Base-by-base conservation (phyloP, 768 basidiomycete genomes). In the Calocera cornea region DNA sequence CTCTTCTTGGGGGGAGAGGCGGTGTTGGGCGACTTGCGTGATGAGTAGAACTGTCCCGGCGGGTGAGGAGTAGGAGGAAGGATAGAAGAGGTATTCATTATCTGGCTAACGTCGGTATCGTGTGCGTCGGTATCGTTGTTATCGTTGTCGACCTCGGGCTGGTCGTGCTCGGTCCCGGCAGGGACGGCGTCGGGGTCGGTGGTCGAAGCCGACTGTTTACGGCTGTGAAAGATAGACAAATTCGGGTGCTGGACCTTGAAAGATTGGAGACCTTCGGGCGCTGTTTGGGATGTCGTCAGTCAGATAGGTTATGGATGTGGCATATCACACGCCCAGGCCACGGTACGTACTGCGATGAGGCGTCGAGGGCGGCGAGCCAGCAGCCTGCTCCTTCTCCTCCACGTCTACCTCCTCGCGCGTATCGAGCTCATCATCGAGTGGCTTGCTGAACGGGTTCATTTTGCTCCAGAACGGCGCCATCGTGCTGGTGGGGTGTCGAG, bases 381-480 rank as follows among this genome's bases (percentile, higher is more conserved):
- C n/a, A n/a, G n/a, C 54, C 16, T 12, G 7, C 19, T 5, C 54
- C 14, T 16, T 60, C 54, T 27, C 27, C 54, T 10, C 27, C 31
- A 29, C 54, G 2, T 60, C 54, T 60, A 5, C 54, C 2, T 31
- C 24, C 7, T 60, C 54, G 54, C 24, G 2, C 54, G 49, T 24
- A 14, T 12, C 14, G 31, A 8, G 31, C 31, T 27, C 24, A 29
- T 10, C 10, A 5, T 29, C 11, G 10, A 29, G 8, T 47, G 44
- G 24, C 44, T 19, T 47, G 16, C 44, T 24, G 44, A 60, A 60
- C 14, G 54, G 54, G 31, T 60, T 60, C 22, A 60, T 60, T 27
- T 60, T 60, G 27, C 27, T 60, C 54, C 54, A 60, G 31, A 60
- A 60, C 27, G 54, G 31, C 31, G 54, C 54, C 54, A 60, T 60